A percentile compares a stretch with the other conserved stretches of the same genome.
Conservation (phyloP, 2,329 filamentous ascomycete genomes). For the Trichophyton mentagrophytes region DNA sequence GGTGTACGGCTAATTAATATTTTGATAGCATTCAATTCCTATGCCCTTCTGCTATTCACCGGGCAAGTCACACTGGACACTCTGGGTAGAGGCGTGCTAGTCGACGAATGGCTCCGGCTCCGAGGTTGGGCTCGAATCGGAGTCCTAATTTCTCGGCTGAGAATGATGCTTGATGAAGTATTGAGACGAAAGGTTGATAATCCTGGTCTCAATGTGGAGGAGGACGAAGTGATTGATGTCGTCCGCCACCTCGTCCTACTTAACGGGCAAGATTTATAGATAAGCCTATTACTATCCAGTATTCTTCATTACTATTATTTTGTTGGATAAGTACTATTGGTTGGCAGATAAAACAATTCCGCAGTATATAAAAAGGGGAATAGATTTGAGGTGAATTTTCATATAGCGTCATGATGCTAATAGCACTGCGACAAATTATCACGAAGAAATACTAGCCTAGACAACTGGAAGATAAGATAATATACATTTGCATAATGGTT, state of each 20-base stretch:
- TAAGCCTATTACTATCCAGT: too few relatives aligned
- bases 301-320: background rate
- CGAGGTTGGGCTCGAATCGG: slow-evolving; percentile 92
- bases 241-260: slow-evolving; percentile 75
- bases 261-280: slow-evolving; percentile 61
- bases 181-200: slow-evolving; percentile 71
- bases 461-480: background rate
- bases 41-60: slow-evolving; percentile 75
- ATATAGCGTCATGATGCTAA: background rate
- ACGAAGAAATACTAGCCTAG: background rate
- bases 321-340: background rate
- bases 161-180: slow-evolving; percentile 75
- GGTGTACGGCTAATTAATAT: slow-evolving; percentile 5
- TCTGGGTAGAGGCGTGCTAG: slow-evolving; percentile 68
- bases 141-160: slow-evolving; percentile 68
- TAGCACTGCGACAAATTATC: too few relatives aligned
- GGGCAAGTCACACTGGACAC: slow-evolving; percentile 79
- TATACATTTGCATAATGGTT: slow-evolving; percentile 1
- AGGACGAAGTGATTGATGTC: slow-evolving; percentile 50
- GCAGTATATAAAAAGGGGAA: background rate
- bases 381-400: background rate
- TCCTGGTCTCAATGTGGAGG: slow-evolving; percentile 45
- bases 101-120: slow-evolving; percentile 80
- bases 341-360: background rate
- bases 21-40: slow-evolving; percentile 60